phyloP scores from a whole-genome alignment of 139 green algal genomes.

The Tetradesmus obliquus region DNA sequence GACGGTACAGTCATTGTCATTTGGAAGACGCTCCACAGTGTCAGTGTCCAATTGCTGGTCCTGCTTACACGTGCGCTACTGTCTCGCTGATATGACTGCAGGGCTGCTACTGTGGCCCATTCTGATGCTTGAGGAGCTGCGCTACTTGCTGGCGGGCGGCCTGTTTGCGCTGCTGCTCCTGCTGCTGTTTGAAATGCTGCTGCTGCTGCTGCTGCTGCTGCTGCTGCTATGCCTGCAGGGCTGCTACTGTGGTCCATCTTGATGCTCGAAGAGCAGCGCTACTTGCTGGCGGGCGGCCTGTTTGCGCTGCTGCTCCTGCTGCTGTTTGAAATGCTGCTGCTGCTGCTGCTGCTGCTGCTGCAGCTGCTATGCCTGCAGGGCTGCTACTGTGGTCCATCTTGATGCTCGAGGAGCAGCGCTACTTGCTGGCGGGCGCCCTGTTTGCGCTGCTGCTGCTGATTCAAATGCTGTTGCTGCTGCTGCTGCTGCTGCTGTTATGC shows the following conservation, averaged over 20 bases:
- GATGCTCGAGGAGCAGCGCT: constrained; percentile 42
- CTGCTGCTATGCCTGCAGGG: constrained; percentile 39
- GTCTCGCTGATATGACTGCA: constrained; percentile 19
- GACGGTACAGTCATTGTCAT: too few relatives aligned
- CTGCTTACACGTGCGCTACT: too few relatives aligned
- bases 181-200: constrained; percentile 47
- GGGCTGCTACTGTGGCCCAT: constrained; percentile 82
- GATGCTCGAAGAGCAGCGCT: constrained; percentile 44
- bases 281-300: constrained; percentile 55
- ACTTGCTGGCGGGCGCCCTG: constrained; percentile 55
- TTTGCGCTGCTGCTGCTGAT: constrained; percentile 84
- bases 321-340: too few relatives aligned
- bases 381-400: constrained; percentile 79
- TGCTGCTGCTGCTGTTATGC: neutral
- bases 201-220: neutral
- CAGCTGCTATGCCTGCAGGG: constrained; percentile 48
- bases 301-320: constrained; percentile 87
- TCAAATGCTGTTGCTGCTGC: neutral
- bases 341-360: constrained; percentile 62
- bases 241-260: constrained; percentile 79
- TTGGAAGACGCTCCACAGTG: too few relatives aligned
- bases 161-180: constrained; percentile 81
- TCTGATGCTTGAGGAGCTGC: constrained; percentile 43
- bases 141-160: constrained; percentile 50
- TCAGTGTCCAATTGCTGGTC: too few relatives aligned